These are phyloP conservation scores for Peronospora farinosa DNA, from an alignment of 352 stramenopile species.

Conservation along the genomic window DNA sequence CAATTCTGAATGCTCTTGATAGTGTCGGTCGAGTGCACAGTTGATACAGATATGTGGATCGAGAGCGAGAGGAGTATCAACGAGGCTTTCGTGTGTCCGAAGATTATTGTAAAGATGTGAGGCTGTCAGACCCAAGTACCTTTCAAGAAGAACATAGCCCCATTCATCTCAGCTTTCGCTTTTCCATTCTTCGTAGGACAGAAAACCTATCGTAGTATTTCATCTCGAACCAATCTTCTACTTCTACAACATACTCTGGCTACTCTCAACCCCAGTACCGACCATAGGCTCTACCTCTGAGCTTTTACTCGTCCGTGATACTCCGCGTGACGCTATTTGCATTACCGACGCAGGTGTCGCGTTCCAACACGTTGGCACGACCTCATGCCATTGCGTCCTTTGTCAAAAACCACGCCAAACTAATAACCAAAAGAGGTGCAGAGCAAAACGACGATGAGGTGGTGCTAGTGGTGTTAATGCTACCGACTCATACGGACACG, in stretches of 20 bases:
- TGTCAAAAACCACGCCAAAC: slow-evolving; percentile 42
- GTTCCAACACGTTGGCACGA: slow-evolving; percentile 61
- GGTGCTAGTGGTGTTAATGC: slow-evolving; percentile 49
- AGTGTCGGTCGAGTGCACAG: too few species aligned
- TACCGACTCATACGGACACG: slow-evolving; percentile 46
- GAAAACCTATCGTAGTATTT: slow-evolving; percentile 31
- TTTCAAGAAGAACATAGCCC: too few species aligned
- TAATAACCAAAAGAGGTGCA: slow-evolving; percentile 20
- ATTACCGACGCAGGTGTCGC: slow-evolving; percentile 54
- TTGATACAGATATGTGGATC: too few species aligned
- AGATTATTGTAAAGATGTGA: too few species aligned
- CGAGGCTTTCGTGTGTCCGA: too few species aligned
- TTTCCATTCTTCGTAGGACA: too few species aligned
- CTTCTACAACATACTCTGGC: slow-evolving; percentile 49
- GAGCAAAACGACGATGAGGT: slow-evolving; percentile 22
- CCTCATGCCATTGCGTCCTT: slow-evolving; percentile 71
- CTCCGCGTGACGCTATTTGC: slow-evolving; percentile 50
- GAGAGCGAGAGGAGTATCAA: too few species aligned
- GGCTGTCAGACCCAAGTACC: too few species aligned
- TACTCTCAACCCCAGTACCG: slow-evolving; percentile 32
- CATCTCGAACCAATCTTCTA: slow-evolving; percentile 28
- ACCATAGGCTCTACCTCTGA: slow-evolving; percentile 44
- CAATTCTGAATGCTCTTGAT: too few species aligned
- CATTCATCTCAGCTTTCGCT: too few species aligned
- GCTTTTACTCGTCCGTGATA: slow-evolving; percentile 37